Percentiles rank a stretch among this genome's conserved stretches.
These are phyloP conservation scores for Globisporangium irregulare DNA, from an alignment of 352 stramenopile species.

Conservation along the genomic window DNA sequence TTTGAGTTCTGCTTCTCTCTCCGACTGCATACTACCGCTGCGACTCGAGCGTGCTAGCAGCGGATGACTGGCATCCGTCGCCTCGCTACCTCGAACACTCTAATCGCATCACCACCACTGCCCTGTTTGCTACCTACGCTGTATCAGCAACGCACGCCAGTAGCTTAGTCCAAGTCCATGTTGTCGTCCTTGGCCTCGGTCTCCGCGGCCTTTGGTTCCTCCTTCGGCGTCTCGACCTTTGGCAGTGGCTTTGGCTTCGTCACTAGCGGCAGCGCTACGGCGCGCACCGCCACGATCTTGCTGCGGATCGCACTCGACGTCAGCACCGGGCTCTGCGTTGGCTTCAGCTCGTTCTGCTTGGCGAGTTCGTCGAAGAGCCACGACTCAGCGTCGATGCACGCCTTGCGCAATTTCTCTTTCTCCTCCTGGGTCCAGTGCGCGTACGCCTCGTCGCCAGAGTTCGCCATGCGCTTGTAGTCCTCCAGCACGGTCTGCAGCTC, in stretches of 20 bases:
- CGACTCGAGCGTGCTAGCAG: neutral
- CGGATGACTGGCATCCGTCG: neutral
- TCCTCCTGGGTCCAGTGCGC: slow-evolving; percentile 96
- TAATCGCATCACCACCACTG: neutral
- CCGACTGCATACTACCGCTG: neutral
- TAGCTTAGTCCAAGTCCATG: slow-evolving; percentile 84
- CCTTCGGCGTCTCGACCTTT: slow-evolving; percentile 66
- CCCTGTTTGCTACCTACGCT: neutral
- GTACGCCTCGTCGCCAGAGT: slow-evolving; percentile 92
- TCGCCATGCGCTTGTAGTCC: slow-evolving; percentile 94
- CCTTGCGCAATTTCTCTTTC: slow-evolving; percentile 89
- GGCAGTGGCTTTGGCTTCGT: slow-evolving; percentile 94
- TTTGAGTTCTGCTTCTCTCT: neutral
- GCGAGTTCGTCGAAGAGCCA: slow-evolving; percentile 97
- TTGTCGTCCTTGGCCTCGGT: slow-evolving; percentile 62
- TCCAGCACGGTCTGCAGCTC: slow-evolving; percentile 93
- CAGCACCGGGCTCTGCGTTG: slow-evolving; percentile 90
- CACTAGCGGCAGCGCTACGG: slow-evolving; percentile 91
- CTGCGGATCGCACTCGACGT: slow-evolving; percentile 86
- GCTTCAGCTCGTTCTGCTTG: slow-evolving; percentile 89
- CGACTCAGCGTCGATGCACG: slow-evolving; percentile 83
- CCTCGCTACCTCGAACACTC: neutral
- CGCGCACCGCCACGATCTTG: slow-evolving; percentile 90
- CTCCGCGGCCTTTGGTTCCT: slow-evolving; percentile 31
- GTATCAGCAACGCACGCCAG: neutral